Base-by-base conservation (phyloP, 164 flowering plant genomes). In the Vitis amurensis region DNA sequence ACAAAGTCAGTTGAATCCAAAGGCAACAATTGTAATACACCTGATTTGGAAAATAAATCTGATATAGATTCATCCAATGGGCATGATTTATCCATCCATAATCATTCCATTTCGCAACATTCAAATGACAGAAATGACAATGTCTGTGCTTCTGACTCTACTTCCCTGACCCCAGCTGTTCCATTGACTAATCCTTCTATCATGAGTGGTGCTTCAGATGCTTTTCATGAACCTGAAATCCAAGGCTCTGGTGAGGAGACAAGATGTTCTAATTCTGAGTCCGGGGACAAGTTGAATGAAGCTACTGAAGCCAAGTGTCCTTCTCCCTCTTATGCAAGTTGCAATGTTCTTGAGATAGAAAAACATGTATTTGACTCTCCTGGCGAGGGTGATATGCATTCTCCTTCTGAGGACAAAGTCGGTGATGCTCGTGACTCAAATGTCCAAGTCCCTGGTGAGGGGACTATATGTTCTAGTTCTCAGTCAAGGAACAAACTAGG, bases 11-110 rank as follows among this genome's bases (percentile, higher is more conserved):
- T 14, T 23, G 65, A 60, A 52, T 15, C 9, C 2, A n/a, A 58
- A 68, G 30, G 16, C 17, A 51, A 64, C 17, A 10, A 53, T 23
- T 53, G n/a, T 31, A 59, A 9, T 51, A 57, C 15, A 49, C 74
- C 76, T 53, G 78, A 71, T 49, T 65, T 31, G 50, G 68, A 11
- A 47, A 72, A 55, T 66, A 69, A 80, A 69, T 73, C 84, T 59
- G 73, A 72, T 14, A 27, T 16, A 8, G 81, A 70, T 68, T 82
- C 79, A 53, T 70, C 73, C n/a, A 29, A 49, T 48, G 70, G 50
- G 64, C 68, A 50, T 66, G 75, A 78, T 27, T 15, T 63, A 47
- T 31, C 55, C 59, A 74, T 56, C 44, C 58, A 59, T 63, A 74
- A 63, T 59, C 72, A 76, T 69, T 50, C 61, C 65, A 55, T 27